phyloP scores from a whole-genome alignment of 139 green algal species.

The Eudorina sp. region DNA sequence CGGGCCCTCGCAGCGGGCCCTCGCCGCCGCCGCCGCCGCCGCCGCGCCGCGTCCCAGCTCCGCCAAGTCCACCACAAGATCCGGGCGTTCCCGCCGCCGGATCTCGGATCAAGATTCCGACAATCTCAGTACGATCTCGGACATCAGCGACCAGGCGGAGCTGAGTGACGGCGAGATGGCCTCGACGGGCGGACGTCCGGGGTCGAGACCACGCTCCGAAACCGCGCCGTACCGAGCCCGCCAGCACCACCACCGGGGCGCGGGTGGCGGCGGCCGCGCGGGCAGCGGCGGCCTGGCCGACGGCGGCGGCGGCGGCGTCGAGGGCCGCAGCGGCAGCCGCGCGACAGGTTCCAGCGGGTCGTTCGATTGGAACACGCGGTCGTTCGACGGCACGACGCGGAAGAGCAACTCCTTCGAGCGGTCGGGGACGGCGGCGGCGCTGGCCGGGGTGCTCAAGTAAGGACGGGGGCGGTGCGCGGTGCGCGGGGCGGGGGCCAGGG shows the following conservation, averaged over 20 bases:
- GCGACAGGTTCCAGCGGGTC: not conserved
- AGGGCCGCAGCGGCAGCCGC: not conserved
- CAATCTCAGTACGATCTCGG: too few relatives aligned
- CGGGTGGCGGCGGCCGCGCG: not conserved
- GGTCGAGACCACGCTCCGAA: not conserved
- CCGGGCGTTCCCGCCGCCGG: not conserved
- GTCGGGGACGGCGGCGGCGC: not conserved
- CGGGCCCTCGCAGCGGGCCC: not conserved
- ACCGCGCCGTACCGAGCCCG: not conserved
- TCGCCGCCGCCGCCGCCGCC: too few relatives aligned
- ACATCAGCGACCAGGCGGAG: conserved; percentile 6
- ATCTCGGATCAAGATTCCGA: not conserved
- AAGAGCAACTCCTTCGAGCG: conserved; percentile 1
- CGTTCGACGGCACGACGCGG: too few relatives aligned
- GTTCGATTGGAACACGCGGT: not conserved
- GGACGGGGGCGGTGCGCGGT: not conserved
- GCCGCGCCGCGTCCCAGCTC: not conserved
- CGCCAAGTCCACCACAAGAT: not conserved
- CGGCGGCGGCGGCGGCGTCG: not conserved
- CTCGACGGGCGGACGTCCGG: not conserved
- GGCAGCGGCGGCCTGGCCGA: not conserved
- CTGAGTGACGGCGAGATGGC: not conserved
- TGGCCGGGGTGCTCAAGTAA: not conserved
- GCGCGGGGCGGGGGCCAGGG: too few relatives aligned
- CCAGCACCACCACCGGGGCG: not conserved